Conservation (phyloP, 257 asterid species). For the Solanum boliviense region DNA sequence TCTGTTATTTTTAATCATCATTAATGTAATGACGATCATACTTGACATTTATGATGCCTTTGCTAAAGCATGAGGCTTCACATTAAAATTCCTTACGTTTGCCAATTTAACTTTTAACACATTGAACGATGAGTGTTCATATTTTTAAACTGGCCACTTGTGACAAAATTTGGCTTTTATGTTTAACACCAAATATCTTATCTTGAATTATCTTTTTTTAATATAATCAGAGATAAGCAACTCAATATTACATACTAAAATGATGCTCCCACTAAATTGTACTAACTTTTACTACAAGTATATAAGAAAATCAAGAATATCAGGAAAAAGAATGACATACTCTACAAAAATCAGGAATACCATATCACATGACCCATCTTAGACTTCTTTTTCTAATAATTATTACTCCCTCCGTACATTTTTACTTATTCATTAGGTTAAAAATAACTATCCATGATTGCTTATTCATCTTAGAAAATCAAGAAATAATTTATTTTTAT, state of each 20-base stretch:
- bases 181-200: neutral
- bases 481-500: no score
- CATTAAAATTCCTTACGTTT: neutral
- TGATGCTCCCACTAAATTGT: neutral
- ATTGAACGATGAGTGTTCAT: neutral
- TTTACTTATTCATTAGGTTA: no score
- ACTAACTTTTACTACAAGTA: no score
- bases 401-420: no score
- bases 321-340: no score
- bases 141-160: neutral
- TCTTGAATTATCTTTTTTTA: neutral
- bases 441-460: no score
- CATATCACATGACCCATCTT: no score
- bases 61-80: neutral
- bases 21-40: neutral
- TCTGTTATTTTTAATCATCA: neutral
- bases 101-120: neutral
- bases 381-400: no score
- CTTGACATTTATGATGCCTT: neutral
- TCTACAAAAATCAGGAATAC: no score
- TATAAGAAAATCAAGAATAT: no score
- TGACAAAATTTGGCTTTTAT: neutral
- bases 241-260: neutral
- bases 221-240: neutral
- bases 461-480: no score